A percentile compares a stretch with the other conserved stretches of the same genome.
Evolutionary conservation across 1,284 basidiomycete genomes (phyloP).

Genomic region (Irpex sp.): DNA sequence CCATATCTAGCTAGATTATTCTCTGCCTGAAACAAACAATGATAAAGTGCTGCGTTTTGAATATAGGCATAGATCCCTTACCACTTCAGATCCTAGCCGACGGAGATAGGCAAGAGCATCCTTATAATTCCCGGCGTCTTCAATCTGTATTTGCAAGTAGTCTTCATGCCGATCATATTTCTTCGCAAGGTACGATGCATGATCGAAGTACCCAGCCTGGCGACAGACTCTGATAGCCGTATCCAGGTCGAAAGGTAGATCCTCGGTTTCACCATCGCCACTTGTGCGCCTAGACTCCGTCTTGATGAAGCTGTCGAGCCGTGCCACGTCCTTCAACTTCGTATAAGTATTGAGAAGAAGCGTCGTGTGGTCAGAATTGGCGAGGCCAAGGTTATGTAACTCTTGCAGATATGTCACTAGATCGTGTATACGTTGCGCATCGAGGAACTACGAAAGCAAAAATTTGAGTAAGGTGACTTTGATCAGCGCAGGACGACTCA

Average conservation of each 20-base stretch:
- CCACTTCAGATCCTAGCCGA: slow-evolving; percentile 70
- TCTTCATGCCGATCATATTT: slow-evolving; percentile 91
- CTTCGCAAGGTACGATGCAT: slow-evolving; percentile 91
- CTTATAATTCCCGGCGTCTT: slow-evolving; percentile 80
- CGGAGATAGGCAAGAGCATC: slow-evolving; percentile 84
- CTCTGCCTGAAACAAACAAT: slow-evolving; percentile 50
- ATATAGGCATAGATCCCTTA: slow-evolving; percentile 34
- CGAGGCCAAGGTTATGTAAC: slow-evolving; percentile 82
- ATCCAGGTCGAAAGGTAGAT: slow-evolving; percentile 93
- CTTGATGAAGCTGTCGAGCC: slow-evolving; percentile 91
- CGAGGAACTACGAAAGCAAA: slow-evolving; percentile 70
- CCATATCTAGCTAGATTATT: slow-evolving; percentile 82
- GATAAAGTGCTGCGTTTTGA: background rate
- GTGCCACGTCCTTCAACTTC: slow-evolving; percentile 87
- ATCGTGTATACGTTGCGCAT: slow-evolving; percentile 92
- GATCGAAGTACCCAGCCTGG: slow-evolving; percentile 93
- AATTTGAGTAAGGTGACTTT: background rate
- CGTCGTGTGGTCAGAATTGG: slow-evolving; percentile 96
- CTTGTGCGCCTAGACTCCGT: slow-evolving; percentile 54
- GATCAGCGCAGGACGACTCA: slow-evolving; percentile 22
- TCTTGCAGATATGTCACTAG: slow-evolving; percentile 96
- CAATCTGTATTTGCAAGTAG: slow-evolving; percentile 90
- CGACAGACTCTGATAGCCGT: slow-evolving; percentile 96
- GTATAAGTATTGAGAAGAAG: slow-evolving; percentile 95
- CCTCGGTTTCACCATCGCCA: slow-evolving; percentile 35